Conservation (phyloP, 2,329 filamentous ascomycete genomes). For the Fusarium sp. region DNA sequence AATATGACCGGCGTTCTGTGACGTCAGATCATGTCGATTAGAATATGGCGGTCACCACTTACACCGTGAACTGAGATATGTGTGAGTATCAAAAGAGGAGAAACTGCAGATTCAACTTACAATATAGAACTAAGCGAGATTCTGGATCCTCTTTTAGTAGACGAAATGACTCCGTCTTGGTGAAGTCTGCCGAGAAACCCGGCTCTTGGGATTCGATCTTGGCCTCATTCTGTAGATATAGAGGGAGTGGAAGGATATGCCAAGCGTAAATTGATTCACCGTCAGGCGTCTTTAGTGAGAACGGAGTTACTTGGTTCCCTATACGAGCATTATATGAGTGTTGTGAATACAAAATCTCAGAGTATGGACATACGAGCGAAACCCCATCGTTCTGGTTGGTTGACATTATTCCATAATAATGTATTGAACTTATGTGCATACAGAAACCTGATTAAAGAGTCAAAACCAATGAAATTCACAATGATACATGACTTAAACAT, state of each 20-base stretch:
- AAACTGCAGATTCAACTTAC: conserved; percentile 52
- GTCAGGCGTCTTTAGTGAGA: conserved; percentile 79
- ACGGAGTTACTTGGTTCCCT: conserved; percentile 91
- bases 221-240: conserved; percentile 78
- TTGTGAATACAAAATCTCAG: not conserved
- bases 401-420: conserved; percentile 75
- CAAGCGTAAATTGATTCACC: conserved; percentile 84
- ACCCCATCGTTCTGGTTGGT: conserved; percentile 83
- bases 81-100: conserved; percentile 8
- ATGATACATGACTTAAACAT: conserved; percentile 36
- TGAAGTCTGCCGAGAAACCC: conserved; percentile 64
- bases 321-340: conserved; percentile 9
- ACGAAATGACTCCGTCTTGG: conserved; percentile 65
- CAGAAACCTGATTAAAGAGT: conserved; percentile 67
- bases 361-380: conserved; percentile 73
- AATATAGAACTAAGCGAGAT: conserved; percentile 71
- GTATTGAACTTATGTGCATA: conserved; percentile 86
- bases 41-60: conserved; percentile 44
- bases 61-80: conserved; percentile 68
- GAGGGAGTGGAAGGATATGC: conserved; percentile 84
- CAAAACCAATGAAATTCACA: not conserved
- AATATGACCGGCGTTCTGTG: conserved; percentile 84
- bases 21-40: conserved; percentile 23
- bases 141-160: conserved; percentile 71
- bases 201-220: conserved; percentile 63